These are phyloP conservation scores for Amanita jacksonii DNA, from an alignment of 768 basidiomycete genomes.

Conservation along the genomic window DNA sequence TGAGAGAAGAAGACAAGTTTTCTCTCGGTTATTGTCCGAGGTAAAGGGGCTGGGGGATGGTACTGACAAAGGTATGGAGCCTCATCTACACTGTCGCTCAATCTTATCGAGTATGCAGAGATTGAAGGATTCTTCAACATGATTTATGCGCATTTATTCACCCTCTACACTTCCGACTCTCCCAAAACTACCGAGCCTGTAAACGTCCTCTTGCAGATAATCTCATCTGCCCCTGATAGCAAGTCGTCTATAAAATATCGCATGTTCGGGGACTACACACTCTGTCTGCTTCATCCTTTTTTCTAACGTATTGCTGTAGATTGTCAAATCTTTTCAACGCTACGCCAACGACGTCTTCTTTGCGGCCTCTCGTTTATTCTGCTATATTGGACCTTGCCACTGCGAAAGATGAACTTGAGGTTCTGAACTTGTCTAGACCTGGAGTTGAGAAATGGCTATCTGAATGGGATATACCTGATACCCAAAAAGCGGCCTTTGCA, in stretches of 20 bases:
- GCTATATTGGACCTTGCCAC: slow-evolving; percentile 52
- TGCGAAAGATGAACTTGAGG: slow-evolving; percentile 50
- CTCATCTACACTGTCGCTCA: not conserved
- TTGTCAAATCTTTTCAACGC: slow-evolving; percentile 79
- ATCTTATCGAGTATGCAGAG: slow-evolving; percentile 24
- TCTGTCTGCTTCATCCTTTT: slow-evolving; percentile 3
- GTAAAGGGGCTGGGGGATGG: slow-evolving; percentile 69
- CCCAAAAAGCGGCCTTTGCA: slow-evolving; percentile 58
- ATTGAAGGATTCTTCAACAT: slow-evolving; percentile 87
- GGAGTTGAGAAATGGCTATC: slow-evolving; percentile 70
- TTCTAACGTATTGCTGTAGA: slow-evolving; percentile 28
- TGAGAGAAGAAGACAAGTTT: slow-evolving; percentile 39
- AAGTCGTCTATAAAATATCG: slow-evolving; percentile 61
- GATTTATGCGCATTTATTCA: slow-evolving; percentile 61
- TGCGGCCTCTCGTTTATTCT: slow-evolving; percentile 45
- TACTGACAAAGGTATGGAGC: slow-evolving; percentile 53
- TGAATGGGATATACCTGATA: slow-evolving; percentile 56
- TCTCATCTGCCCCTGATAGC: slow-evolving; percentile 45
- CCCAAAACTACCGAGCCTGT: slow-evolving; percentile 46
- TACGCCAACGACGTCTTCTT: slow-evolving; percentile 51
- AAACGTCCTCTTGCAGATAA: slow-evolving; percentile 38
- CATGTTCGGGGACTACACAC: slow-evolving; percentile 39
- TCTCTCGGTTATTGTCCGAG: slow-evolving; percentile 51
- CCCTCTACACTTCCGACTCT: slow-evolving; percentile 45
- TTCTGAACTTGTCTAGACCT: slow-evolving; percentile 46